Conservation (phyloP, 2,329 filamentous ascomycete species). For the Colletotrichum filicis region DNA sequence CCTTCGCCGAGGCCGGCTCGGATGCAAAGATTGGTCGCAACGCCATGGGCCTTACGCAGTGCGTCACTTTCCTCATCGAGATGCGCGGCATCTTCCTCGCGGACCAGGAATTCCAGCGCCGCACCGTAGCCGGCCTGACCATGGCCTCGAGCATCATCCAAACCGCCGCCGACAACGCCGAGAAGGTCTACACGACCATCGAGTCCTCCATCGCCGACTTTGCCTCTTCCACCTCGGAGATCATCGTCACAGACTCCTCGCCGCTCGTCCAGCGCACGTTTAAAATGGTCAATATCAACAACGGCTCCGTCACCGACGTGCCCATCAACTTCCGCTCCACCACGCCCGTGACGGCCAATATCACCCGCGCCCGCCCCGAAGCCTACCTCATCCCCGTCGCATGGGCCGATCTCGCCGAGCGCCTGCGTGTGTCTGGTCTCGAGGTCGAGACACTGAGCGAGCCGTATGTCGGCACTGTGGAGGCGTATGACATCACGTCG, state of each 20-base stretch:
- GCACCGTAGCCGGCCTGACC: conserved; percentile 42
- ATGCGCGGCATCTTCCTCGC: conserved; percentile 45
- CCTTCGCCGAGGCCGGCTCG: conserved; percentile 29
- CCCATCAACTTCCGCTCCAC: conserved; percentile 43
- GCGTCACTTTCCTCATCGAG: conserved; percentile 44
- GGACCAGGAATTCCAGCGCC: conserved; percentile 45
- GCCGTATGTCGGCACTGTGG: conserved; percentile 41
- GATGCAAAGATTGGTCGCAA: conserved; percentile 45
- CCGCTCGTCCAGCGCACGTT: conserved; percentile 36
- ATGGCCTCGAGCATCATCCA: conserved; percentile 44
- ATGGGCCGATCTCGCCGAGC: conserved; percentile 43
- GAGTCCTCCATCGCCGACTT: conserved; percentile 43
- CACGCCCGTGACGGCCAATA: conserved; percentile 41
- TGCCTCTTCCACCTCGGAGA: conserved; percentile 39
- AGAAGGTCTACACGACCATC: conserved; percentile 41
- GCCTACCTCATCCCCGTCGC: conserved; percentile 44
- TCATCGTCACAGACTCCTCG: conserved; percentile 44
- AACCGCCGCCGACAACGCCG: conserved; percentile 44
- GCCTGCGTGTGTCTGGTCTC: conserved; percentile 40
- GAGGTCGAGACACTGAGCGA: conserved; percentile 40
- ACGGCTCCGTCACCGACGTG: conserved; percentile 42
- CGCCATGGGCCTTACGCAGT: conserved; percentile 43
- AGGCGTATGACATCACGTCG: conserved; percentile 41
- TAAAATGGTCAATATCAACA: conserved; percentile 41
- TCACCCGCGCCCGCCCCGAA: conserved; percentile 44